Evolutionary conservation across 441 rosid species (phyloP).

Genomic region (Arabidopsis lyrata): DNA sequence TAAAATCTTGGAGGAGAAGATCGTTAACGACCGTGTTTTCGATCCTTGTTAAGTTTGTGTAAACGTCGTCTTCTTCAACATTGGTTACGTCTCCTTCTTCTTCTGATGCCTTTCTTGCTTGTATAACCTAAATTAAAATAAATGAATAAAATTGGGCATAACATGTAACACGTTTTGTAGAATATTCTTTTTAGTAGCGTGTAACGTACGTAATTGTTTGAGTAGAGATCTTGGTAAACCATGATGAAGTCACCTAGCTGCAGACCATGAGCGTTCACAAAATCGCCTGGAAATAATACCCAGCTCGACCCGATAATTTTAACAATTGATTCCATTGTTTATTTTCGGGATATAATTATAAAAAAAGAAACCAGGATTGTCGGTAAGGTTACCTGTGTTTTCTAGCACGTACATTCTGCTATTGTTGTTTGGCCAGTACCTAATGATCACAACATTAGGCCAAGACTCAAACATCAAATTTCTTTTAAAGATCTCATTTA

Average conservation of each 20-base stretch:
- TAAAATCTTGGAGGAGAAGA: slow-evolving; percentile 52
- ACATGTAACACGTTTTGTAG: neutral
- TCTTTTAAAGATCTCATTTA: neutral
- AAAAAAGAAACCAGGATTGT: neutral
- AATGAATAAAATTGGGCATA: neutral
- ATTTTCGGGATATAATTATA: neutral
- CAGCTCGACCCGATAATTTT: neutral
- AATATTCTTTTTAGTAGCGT: neutral
- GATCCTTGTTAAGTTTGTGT: slow-evolving; percentile 55
- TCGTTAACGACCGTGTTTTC: slow-evolving; percentile 55
- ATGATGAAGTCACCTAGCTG: slow-evolving; percentile 84
- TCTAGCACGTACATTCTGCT: slow-evolving; percentile 98
- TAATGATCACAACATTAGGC: slow-evolving; percentile 44
- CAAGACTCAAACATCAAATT: slow-evolving; percentile 12
- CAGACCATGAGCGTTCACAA: slow-evolving; percentile 81
- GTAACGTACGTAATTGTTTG: slow-evolving; percentile 68
- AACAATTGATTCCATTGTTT: slow-evolving; percentile 20
- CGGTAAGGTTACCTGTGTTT: slow-evolving; percentile 72
- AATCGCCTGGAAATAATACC: slow-evolving; percentile 65
- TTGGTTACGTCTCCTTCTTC: slow-evolving; percentile 45
- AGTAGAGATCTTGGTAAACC: slow-evolving; percentile 70
- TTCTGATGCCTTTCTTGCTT: slow-evolving; percentile 85
- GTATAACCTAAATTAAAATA: slow-evolving; percentile 65
- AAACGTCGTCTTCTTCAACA: slow-evolving; percentile 58
- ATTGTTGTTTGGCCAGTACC: slow-evolving; percentile 99